A percentile compares a stretch with the other conserved stretches of the same genome.
Conservation (phyloP, 805 yeast genomes). For the Candida sphagnicola region DNA sequence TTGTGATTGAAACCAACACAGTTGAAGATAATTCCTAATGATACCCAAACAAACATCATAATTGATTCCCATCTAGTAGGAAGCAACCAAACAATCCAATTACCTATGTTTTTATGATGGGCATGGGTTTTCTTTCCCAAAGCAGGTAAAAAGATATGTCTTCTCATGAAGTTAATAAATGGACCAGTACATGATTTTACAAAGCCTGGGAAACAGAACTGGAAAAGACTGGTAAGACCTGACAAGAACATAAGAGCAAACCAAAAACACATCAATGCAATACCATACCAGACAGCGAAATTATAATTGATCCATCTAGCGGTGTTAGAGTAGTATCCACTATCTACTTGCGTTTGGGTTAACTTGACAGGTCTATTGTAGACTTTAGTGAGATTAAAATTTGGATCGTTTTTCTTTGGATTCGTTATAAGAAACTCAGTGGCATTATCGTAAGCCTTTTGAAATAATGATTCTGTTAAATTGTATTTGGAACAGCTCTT, state of each 20-base stretch:
- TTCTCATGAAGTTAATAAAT: slow-evolving; percentile 18
- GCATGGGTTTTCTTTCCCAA: slow-evolving; percentile 12
- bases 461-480: slow-evolving; percentile 27
- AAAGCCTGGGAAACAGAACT: slow-evolving; percentile 35
- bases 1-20: slow-evolving; percentile 20
- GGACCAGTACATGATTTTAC: slow-evolving; percentile 26
- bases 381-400: slow-evolving; percentile 23
- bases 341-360: slow-evolving; percentile 19
- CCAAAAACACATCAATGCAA: slow-evolving; percentile 49
- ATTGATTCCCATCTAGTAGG: slow-evolving; percentile 54
- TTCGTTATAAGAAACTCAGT: slow-evolving; percentile 33
- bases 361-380: slow-evolving; percentile 35
- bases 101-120: slow-evolving; percentile 9
- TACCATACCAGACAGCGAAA: slow-evolving; percentile 37
- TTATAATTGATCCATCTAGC: slow-evolving; percentile 30
- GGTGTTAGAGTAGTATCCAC: slow-evolving; percentile 22
- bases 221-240: slow-evolving; percentile 38
- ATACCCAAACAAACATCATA: slow-evolving; percentile 36
- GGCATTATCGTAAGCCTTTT: slow-evolving; percentile 39
- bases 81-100: slow-evolving; percentile 40
- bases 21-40: slow-evolving; percentile 26
- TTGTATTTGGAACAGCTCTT: slow-evolving; percentile 18
- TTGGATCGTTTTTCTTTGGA: slow-evolving; percentile 18
- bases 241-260: slow-evolving; percentile 39
- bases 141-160: slow-evolving; percentile 26